Evolutionary conservation across 106 monocot species (phyloP).

Genomic region (Acorus gramineus): DNA sequence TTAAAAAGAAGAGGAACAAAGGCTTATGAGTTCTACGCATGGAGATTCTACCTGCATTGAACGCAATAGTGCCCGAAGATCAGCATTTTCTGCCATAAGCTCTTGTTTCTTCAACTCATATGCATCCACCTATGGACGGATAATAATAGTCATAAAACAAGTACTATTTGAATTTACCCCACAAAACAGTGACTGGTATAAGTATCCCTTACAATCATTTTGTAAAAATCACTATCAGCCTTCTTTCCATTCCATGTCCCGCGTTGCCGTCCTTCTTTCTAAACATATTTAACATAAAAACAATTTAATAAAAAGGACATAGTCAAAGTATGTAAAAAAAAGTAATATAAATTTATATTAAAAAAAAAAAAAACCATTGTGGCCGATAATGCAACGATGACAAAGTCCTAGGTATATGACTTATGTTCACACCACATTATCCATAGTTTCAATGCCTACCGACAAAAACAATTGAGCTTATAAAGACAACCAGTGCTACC

Average conservation of each 20-base stretch:
- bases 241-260: constrained; percentile 99
- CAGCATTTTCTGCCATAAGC: constrained; percentile 93
- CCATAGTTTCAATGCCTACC: no score
- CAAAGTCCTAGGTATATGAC: no score
- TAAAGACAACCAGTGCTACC: constrained; percentile 24
- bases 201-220: constrained; percentile 78
- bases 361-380: neutral
- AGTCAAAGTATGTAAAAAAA: neutral
- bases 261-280: constrained; percentile 99
- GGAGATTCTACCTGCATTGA: constrained; percentile 70
- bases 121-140: constrained; percentile 63
- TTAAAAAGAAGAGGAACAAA: neutral
- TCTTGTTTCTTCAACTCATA: constrained; percentile 94
- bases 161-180: no score
- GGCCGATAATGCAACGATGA: no score
- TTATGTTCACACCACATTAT: no score
- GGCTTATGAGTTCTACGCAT: neutral
- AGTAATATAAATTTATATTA: neutral
- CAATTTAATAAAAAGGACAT: constrained; percentile 1
- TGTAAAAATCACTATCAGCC: constrained; percentile 86
- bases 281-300: constrained; percentile 10
- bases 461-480: neutral
- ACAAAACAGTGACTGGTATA: neutral
- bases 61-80: constrained; percentile 74
- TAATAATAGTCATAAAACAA: neutral